Evolutionary conservation across 116 monocot genomes (phyloP), one percentile per base, ranked within the genome.

Genomic region (Cymodocea nodosa): DNA sequence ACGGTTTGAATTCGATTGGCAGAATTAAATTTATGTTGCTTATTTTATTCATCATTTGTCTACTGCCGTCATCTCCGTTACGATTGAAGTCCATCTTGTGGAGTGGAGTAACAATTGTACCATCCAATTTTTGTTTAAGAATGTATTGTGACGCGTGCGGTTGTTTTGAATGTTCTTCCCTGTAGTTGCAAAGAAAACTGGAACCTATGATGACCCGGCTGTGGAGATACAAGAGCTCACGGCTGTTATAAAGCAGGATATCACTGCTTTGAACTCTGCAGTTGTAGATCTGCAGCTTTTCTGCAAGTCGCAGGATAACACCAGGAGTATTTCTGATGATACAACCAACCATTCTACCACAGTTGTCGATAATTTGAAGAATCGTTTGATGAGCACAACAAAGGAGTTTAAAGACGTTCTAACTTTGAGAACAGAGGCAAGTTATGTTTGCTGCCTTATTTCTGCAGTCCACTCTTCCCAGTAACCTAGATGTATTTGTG

Each of bases 381-480:
- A 81, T 49, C 90, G 95, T 36, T 77, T 95, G 69, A 90, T 95
- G 95, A 95, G 78, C 64, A 55, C 90, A 23, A 85, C 94, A 25
- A 86, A 89, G 37, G 89, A 89, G 63, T 94, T 94, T 63, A 93
- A 89, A 77, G 93, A 93, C 79, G 86, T 86, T 16, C 62, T 93
- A 23, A 93, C 93, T 44, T 76, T 89, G 76, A 49, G 86, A 58
- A 94, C 90, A 40, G 85, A 94, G 86, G 94, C 90, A 59, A 19
- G 6, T 65, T 51, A 48, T 24, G 56, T 3, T 44, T 44, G 44
- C 59, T 15, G 14, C 14, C 59, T 24, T 24, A 15, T 25, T 59
- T 59, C 30, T 34, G 30, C 34, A 12, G 7, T 59, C 2, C 5
- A 1, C 59, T 7, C 3, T 34, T 13, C 7, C 2, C 22, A 35